Conservation (phyloP, 2,329 filamentous ascomycete species). For the Metarhizium anisopliae region DNA sequence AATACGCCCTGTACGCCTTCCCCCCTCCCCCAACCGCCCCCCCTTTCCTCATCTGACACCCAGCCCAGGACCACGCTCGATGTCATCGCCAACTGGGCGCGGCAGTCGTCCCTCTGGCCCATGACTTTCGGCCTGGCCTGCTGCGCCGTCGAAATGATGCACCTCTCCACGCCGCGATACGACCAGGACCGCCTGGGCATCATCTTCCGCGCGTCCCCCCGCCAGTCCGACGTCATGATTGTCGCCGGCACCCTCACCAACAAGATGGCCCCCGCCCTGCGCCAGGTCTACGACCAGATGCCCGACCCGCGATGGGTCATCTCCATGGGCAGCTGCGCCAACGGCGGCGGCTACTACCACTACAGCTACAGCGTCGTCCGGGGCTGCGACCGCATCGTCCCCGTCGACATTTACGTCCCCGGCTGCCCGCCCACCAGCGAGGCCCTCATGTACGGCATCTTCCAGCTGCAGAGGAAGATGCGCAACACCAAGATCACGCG, state of each 20-base stretch:
- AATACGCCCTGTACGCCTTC: conserved; percentile 70
- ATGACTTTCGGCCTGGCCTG: conserved; percentile 84
- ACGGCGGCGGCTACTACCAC: conserved; percentile 80
- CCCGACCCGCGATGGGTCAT: conserved; percentile 80
- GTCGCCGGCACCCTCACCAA: conserved; percentile 89
- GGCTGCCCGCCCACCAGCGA: conserved; percentile 58
- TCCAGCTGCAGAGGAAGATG: conserved; percentile 72
- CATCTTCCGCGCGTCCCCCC: conserved; percentile 81
- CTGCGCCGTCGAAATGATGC: conserved; percentile 91
- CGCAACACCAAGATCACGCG: conserved; percentile 46
- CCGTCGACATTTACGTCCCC: conserved; percentile 73
- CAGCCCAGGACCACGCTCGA: conserved; percentile 62
- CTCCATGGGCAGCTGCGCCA: conserved; percentile 78
- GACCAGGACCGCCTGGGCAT: conserved; percentile 83
- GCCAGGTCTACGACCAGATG: conserved; percentile 95
- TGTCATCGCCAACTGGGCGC: conserved; percentile 73
- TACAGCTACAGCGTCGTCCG: conserved; percentile 73
- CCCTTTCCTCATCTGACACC: background rate
- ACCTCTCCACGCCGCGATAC: conserved; percentile 78
- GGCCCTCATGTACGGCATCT: conserved; percentile 61
- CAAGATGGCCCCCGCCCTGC: conserved; percentile 88
- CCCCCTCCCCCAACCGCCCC: background rate
- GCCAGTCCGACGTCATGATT: conserved; percentile 89
- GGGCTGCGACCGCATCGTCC: conserved; percentile 68
- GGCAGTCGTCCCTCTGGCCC: conserved; percentile 79